Percentiles rank a stretch among this genome's conserved stretches.
Conservation (phyloP, 2,329 filamentous ascomycete genomes). For the Zymoseptoria passerinii region DNA sequence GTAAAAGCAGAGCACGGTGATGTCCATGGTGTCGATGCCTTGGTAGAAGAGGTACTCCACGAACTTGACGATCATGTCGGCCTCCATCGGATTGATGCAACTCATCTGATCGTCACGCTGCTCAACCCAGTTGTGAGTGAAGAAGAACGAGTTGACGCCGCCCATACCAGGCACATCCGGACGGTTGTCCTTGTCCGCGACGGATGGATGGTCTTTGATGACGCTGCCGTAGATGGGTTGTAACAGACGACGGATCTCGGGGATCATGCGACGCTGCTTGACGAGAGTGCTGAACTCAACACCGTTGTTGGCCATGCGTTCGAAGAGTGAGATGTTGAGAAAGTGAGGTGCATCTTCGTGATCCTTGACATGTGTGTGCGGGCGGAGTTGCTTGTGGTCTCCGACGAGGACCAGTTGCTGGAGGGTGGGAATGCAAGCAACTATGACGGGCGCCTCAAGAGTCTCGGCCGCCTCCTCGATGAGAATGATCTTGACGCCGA, state of each 20-base stretch:
- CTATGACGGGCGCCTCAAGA: constrained; percentile 54
- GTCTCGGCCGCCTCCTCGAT: constrained; percentile 78
- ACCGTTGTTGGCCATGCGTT: constrained; percentile 60
- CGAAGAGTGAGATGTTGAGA: constrained; percentile 69
- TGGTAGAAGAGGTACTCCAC: constrained; percentile 65
- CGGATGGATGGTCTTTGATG: constrained; percentile 49
- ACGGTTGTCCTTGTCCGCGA: constrained; percentile 39
- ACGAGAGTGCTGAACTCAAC: constrained; percentile 57
- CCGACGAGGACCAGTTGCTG: constrained; percentile 64
- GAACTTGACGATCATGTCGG: constrained; percentile 66
- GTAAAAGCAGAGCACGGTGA: constrained; percentile 83
- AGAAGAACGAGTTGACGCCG: constrained; percentile 51
- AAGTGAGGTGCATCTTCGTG: constrained; percentile 55
- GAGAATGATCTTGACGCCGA: constrained; percentile 60
- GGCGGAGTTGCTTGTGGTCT: constrained; percentile 72
- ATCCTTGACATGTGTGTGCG: constrained; percentile 54
- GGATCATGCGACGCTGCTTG: constrained; percentile 65
- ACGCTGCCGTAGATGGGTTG: constrained; percentile 54
- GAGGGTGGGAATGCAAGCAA: constrained; percentile 52
- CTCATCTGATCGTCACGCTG: constrained; percentile 54
- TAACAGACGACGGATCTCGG: constrained; percentile 55
- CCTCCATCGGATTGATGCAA: constrained; percentile 62
- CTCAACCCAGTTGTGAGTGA: constrained; percentile 59
- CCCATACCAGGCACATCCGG: constrained; percentile 56
- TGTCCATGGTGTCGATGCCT: constrained; percentile 49